phyloP scores from a whole-genome alignment of 805 yeast genomes.

The Myxozyma mucilagina region DNA sequence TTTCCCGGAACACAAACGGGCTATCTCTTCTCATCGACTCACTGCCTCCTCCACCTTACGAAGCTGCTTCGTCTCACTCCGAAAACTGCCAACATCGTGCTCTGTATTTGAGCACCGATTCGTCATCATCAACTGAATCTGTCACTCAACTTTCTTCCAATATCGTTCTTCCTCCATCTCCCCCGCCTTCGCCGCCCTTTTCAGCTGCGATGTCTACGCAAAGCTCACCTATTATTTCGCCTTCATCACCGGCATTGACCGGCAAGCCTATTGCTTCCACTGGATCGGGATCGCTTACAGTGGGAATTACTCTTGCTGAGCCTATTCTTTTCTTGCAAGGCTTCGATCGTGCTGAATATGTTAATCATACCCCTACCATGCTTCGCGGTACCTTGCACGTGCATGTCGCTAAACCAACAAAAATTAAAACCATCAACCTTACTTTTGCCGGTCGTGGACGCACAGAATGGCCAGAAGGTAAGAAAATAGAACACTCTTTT shows the following conservation, averaged over 20 bases:
- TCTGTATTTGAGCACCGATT: constrained; percentile 7
- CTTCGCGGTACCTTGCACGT: constrained; percentile 77
- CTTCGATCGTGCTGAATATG: constrained; percentile 63
- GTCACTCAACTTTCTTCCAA: constrained; percentile 10
- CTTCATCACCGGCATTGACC: constrained; percentile 5
- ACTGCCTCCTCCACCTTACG: constrained; percentile 22
- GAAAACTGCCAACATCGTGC: neutral
- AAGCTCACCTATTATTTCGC: neutral
- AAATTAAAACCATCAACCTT: constrained; percentile 62
- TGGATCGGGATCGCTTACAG: constrained; percentile 54
- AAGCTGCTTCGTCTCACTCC: constrained; percentile 10
- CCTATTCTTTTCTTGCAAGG: constrained; percentile 80
- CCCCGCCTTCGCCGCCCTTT: constrained; percentile 11
- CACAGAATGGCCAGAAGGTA: constrained; percentile 97
- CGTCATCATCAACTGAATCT: neutral
- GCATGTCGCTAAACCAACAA: constrained; percentile 68
- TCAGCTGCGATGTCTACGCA: constrained; percentile 1
- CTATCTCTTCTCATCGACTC: constrained; percentile 11
- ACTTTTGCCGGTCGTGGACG: constrained; percentile 66
- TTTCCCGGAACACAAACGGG: constrained; percentile 3
- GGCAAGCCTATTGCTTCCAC: constrained; percentile 34
- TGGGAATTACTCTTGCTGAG: constrained; percentile 78
- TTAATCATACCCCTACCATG: constrained; percentile 70
- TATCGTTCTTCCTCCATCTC: constrained; percentile 14
- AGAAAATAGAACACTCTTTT: neutral